phyloP scores from a whole-genome alignment of 306 rosid genomes.

The Lablab purpureus region DNA sequence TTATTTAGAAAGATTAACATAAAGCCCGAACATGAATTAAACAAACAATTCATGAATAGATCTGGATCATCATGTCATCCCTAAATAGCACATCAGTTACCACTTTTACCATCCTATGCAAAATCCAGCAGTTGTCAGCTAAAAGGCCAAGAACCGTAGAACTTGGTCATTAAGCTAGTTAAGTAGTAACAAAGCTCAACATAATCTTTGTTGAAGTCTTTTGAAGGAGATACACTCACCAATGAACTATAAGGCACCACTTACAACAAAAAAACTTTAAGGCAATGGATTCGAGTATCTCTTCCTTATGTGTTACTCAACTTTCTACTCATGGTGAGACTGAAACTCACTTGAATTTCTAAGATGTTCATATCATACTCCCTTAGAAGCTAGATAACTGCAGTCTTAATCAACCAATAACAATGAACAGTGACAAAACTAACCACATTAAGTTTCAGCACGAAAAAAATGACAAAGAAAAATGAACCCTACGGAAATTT shows the following conservation, averaged over 20 bases:
- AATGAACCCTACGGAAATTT: not conserved
- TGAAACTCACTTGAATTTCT: too few species aligned
- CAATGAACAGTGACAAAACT: not conserved
- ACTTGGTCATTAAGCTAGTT: slow-evolving; percentile 12
- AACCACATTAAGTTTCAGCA: not conserved
- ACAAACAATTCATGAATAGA: not conserved
- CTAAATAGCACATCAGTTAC: not conserved
- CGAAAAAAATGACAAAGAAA: not conserved
- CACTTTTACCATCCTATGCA: not conserved
- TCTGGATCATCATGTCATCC: not conserved
- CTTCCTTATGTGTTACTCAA: too few species aligned
- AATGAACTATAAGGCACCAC: too few species aligned
- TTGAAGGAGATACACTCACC: too few species aligned
- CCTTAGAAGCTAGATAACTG: not conserved
- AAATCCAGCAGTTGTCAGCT: not conserved
- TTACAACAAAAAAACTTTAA: too few species aligned
- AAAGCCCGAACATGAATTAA: not conserved
- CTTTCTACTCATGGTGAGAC: too few species aligned
- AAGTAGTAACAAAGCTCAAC: slow-evolving; percentile 10
- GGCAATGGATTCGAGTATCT: too few species aligned
- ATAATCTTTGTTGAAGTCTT: too few species aligned
- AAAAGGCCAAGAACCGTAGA: not conserved
- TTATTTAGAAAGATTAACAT: slow-evolving; percentile 9
- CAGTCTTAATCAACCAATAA: not conserved
- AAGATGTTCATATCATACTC: too few species aligned